Base-by-base conservation (phyloP, 768 basidiomycete species). In the Tylopilus subfusipes region DNA sequence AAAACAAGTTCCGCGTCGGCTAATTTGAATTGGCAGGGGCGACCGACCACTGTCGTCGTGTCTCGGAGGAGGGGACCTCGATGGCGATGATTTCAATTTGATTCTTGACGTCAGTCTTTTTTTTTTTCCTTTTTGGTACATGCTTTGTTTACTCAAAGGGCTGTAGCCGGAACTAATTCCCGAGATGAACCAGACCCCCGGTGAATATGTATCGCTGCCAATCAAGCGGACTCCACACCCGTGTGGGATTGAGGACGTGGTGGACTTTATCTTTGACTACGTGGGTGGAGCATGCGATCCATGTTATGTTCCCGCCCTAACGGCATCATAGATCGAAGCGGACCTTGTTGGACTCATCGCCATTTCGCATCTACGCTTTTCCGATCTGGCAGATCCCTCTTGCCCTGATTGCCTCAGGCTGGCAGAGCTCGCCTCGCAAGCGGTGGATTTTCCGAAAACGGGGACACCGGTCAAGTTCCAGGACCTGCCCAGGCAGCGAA, bases 61-160 rank as follows among this genome's bases (percentile, higher is more conserved):
- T 54, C 73, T 82, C 16, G 80, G 80, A 25, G 81, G 80, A 22
- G 81, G 81, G 9, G 80, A 82, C 64, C 65, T 81, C 43, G 80
- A 82, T 57, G 80, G 79, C 5, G 79, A 81, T 50, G 74, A 77
- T 21, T 82, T 78, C 50, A 79, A 78, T 61, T 38, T 80, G n/a
- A 75, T 78, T 43, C 65, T 74, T 34, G 72, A 77, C 51, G 76
- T 77, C 58, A 69, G 63, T 47, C 21, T 34, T 31, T 9, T 55
- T 9, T 55, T 53, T 39, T 38, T 30, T 38, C 36, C 30, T 16
- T 50, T 52, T 29, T 25, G 30, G 43, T 30, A n/a, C 12, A 24
- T 52, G 48, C 44, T 49, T 54, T 62, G 53, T 58, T 30, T 24
- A 18, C 55, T 53, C 9, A 54, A 44, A 40, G 43, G 46, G 13